Evolutionary conservation across 2,329 filamentous ascomycete genomes (phyloP).

Genomic region (Simplicillium aogashimaense): DNA sequence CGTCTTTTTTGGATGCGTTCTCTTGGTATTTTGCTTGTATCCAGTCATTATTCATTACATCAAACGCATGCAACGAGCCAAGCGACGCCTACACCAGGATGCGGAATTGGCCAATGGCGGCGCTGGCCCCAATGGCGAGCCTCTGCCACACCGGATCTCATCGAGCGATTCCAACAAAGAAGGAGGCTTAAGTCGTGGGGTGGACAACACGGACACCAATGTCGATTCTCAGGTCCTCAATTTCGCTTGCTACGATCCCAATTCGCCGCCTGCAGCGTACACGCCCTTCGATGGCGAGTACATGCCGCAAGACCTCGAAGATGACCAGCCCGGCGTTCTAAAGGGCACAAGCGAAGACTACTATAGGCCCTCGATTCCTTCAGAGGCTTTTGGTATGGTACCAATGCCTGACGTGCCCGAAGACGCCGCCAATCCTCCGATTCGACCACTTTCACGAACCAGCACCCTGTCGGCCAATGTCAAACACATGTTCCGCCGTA

Average conservation of each 20-base stretch:
- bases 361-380: conserved; percentile 29
- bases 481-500: conserved; percentile 24
- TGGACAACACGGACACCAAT: not conserved
- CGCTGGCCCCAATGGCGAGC: conserved; percentile 9
- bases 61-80: conserved; percentile 17
- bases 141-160: conserved; percentile 19
- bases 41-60: conserved; percentile 24
- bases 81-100: conserved; percentile 13
- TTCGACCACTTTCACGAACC: conserved; percentile 18
- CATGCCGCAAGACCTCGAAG: conserved; percentile 15
- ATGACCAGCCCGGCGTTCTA: conserved; percentile 20
- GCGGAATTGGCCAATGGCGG: conserved; percentile 16
- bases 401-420: conserved; percentile 15
- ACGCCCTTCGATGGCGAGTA: conserved; percentile 14
- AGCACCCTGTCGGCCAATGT: conserved; percentile 25
- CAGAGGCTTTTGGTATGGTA: conserved; percentile 29
- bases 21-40: conserved; percentile 27
- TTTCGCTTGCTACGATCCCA: conserved; percentile 8
- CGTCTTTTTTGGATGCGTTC: conserved; percentile 19
- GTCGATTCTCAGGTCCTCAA: not conserved
- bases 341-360: conserved; percentile 28
- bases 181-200: not conserved
- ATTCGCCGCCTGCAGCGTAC: conserved; percentile 6
- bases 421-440: conserved; percentile 8
- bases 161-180: conserved; percentile 25